Base-by-base conservation (phyloP, 1,139 yeast species). In the Scheffersomyces parashehatae region DNA sequence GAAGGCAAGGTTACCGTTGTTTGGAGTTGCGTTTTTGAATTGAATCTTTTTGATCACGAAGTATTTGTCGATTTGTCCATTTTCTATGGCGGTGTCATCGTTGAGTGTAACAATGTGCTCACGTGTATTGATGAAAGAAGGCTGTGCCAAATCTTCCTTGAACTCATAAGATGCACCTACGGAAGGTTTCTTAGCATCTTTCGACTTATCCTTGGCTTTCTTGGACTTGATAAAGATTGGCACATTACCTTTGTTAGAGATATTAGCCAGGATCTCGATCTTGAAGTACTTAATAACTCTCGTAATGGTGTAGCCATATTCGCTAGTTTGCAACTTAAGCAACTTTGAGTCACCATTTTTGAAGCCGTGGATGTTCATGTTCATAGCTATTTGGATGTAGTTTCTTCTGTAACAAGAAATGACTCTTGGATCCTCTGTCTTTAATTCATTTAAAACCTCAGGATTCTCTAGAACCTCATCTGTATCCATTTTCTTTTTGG, bases 11-110 rank as follows among this genome's bases (percentile, higher is more conserved):
- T 82, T 80, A 11, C 85, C 85, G 54, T 81, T 82, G 55, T 82
- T 81, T 4, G 86, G 83, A 0, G 88, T 82, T 11, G 87, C 85
- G 49, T 73, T 79, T 41, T 78, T 73, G 58, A 82, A 82, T 56
- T 81, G 85, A 50, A 81, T 68, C 60, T 67, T 77, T 54, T 65
- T 69, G 31, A 73, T 61, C 15, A 65, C 58, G 49, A 62, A 69
- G 48, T 55, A 72, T 42, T 65, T 63, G 46, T 70, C 72, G 29
- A 70, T 60, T 35, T 53, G 59, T 9, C 58, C 59, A 43, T 62
- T 52, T 11, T 53, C 55, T 5, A 59, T 45, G 7, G 50, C 44
- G 9, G 65, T 57, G 5, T 52, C 55, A 37, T 67, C 64, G 42
- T 65, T 65, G 5, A 69, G 49, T 5, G 63, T 59, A 3, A 70